These are phyloP conservation scores for Agrocybe chaxingu DNA, from an alignment of 768 basidiomycete species.

Conservation along the genomic window DNA sequence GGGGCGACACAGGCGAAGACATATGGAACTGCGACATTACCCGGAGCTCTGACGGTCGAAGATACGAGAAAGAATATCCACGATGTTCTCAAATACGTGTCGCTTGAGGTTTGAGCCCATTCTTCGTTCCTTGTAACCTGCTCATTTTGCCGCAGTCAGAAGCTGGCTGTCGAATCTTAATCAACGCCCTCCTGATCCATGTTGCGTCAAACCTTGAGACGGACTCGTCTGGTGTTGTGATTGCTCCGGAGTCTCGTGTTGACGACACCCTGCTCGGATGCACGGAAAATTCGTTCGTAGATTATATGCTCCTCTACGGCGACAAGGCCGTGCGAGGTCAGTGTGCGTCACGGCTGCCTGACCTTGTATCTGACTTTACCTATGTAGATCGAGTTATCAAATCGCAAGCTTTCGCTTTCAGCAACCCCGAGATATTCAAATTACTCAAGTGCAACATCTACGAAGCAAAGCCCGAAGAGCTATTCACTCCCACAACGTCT, in stretches of 20 bases:
- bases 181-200: conserved; percentile 15
- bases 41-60: conserved; percentile 7
- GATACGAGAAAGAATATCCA: conserved; percentile 9
- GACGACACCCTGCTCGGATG: conserved; percentile 1
- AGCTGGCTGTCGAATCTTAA: conserved; percentile 15
- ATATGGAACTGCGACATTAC: conserved; percentile 7
- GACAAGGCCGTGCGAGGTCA: conserved; percentile 12
- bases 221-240: conserved; percentile 8
- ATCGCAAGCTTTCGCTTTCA: conserved; percentile 13
- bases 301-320: conserved; percentile 13
- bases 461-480: conserved; percentile 14
- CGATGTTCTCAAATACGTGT: conserved; percentile 13
- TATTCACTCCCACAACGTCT: conserved; percentile 5
- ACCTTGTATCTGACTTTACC: conserved; percentile 3
- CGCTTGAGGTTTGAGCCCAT: conserved; percentile 10
- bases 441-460: conserved; percentile 13
- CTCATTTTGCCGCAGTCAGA: conserved; percentile 10
- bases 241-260: conserved; percentile 8
- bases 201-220: conserved; percentile 14
- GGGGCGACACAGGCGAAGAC: conserved; percentile 9
- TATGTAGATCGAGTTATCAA: conserved; percentile 12
- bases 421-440: conserved; percentile 11
- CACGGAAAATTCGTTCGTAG: conserved; percentile 13
- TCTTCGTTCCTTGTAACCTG: conserved; percentile 1
- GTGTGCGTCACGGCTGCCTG: neutral